Percentiles rank a stretch among this genome's conserved stretches.
Evolutionary conservation across 2,329 filamentous ascomycete species (phyloP).

Genomic region (Verticillium isaacii): DNA sequence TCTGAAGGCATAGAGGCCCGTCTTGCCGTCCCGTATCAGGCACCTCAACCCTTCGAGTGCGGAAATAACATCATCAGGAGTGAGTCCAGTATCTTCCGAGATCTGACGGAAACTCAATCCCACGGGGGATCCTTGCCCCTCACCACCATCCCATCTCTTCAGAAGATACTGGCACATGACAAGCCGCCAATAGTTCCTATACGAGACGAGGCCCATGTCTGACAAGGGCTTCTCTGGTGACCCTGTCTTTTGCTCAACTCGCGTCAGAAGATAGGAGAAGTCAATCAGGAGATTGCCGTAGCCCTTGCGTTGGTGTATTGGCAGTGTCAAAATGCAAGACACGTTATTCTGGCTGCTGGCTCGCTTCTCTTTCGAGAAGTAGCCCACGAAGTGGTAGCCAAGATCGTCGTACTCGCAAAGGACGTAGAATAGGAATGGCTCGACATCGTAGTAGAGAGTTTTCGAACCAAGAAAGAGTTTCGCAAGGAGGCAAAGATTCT

Average conservation of each 20-base stretch:
- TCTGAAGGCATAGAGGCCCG: conserved; percentile 82
- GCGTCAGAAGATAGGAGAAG: conserved; percentile 93
- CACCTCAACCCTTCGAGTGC: conserved; percentile 86
- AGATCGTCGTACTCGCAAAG: conserved; percentile 90
- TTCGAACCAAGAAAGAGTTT: conserved; percentile 99
- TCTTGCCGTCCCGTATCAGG: conserved; percentile 83
- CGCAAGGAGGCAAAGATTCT: conserved; percentile 91
- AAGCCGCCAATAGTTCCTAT: conserved; percentile 94
- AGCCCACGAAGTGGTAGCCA: conserved; percentile 96
- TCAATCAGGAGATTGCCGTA: conserved; percentile 97
- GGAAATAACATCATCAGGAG: conserved; percentile 91
- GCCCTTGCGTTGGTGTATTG: conserved; percentile 94
- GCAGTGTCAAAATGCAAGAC: conserved; percentile 91
- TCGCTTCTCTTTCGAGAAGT: conserved; percentile 98
- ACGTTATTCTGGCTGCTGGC: conserved; percentile 95
- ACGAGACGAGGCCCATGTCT: conserved; percentile 96
- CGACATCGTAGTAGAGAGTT: conserved; percentile 96
- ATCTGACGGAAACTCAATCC: conserved; percentile 62
- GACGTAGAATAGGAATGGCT: conserved; percentile 95
- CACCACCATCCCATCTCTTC: conserved; percentile 36
- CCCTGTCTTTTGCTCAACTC: conserved; percentile 88
- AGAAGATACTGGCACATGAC: conserved; percentile 82
- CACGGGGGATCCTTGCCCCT: conserved; percentile 23
- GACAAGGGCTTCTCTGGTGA: conserved; percentile 96
- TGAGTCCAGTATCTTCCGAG: conserved; percentile 90